Evolutionary conservation across 176 grass and related monocot genomes (phyloP), one percentile per base, ranked within the genome.

Genomic region (maize (Zea mays)): DNA sequence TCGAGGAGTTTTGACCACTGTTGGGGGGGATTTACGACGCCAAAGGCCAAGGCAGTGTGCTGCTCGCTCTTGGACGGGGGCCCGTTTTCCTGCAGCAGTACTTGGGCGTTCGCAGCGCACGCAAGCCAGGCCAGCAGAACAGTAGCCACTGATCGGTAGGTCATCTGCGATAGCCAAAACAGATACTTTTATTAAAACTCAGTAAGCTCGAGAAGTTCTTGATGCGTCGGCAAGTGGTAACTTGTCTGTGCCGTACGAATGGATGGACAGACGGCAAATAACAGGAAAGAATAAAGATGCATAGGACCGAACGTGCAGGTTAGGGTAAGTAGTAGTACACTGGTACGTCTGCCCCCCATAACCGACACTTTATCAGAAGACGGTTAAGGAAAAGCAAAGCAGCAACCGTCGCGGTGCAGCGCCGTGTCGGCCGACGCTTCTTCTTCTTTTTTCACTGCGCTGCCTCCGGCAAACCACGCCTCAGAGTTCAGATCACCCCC

Each of bases 1-100:
- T 37, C 7, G 19, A 65, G 4, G 60, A 35, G 57, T 77, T 69
- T 87, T 79, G 85, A 83, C 75, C 69, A 54, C 80, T 71, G 56
- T 45, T 71, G 8, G 65, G 61, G 73, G 61, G 33, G 67, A 16
- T 58, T 58, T 66, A 66, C 47, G 27, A 27, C 27, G 27, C 27
- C 27, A 27, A 27, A 27, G 27, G 62, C 55, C 43, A 48, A 36
- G 67, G 67, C 55, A n/a, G 45, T 49, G 59, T 42, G 27, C 27
- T 42, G 27, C 27, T 27, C 27, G 27, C 27, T 65, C 60, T 8
- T 47, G 61, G 62, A 77, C 68, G 75, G 60, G 61, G 16, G 16
- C 61, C 75, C 75, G 44, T 63, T 65, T 4, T 17, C 12, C 10
- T 69, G 42, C 66, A 47, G 3, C 43, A 14, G 10, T 14, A 6